Evolutionary conservation across 352 stramenopile species (phyloP).

Genomic region (Aphanomyces astaci): DNA sequence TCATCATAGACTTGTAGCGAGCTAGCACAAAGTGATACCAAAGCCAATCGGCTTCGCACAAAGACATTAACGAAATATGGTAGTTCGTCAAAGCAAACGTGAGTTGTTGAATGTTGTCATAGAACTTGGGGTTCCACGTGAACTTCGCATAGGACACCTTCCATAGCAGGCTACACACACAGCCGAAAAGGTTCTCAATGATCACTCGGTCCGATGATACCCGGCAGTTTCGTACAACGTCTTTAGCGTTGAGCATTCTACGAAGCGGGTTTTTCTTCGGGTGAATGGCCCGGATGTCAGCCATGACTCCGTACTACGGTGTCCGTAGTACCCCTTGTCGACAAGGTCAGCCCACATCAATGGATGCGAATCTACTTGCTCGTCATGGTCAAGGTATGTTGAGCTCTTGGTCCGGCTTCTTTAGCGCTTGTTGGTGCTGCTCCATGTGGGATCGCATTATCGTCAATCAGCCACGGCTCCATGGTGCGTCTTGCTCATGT

Average conservation of each 20-base stretch:
- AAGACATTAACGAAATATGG: neutral
- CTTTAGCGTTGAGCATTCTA: neutral
- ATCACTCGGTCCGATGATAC: conserved; percentile 7
- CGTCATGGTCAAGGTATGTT: neutral
- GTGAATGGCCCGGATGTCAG: neutral
- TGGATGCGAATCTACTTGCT: neutral
- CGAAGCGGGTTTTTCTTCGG: neutral
- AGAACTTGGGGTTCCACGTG: neutral
- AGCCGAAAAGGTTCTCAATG: conserved; percentile 8
- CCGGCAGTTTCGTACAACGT: neutral
- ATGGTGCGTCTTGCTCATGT: neutral
- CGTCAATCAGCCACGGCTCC: neutral
- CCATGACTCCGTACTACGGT: neutral
- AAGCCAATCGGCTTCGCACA: no score
- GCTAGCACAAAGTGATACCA: no score
- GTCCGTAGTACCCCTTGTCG: neutral
- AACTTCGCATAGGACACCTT: neutral
- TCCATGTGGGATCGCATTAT: neutral
- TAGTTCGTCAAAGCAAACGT: neutral
- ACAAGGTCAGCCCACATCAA: neutral
- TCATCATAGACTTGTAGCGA: no score
- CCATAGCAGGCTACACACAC: neutral
- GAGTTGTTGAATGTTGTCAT: neutral
- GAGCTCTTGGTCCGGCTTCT: neutral
- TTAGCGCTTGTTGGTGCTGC: neutral